Evolutionary conservation across 148 eudicot genomes (phyloP), one percentile per base, ranked within the genome.

Genomic region (Diospyros lotus): DNA sequence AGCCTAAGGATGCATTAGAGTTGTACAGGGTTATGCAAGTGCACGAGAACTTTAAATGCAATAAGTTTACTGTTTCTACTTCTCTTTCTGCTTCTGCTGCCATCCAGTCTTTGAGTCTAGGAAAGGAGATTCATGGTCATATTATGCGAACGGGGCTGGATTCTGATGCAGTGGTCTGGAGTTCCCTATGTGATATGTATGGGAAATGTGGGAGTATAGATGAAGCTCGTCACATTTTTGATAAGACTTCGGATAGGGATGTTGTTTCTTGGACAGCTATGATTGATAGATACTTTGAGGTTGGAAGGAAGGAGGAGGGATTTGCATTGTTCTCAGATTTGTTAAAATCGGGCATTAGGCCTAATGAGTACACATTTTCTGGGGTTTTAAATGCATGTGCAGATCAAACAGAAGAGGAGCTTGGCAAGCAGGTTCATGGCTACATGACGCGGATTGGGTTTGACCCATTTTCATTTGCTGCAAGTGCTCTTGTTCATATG

Each of bases 121-220:
- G 91, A 73, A 88, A 84, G 74, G 89, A 88, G 71, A 86, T 88
- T 61, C 91, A 88, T 78, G 87, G 89, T 40, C 91, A 76, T 73
- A 80, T 88, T 48, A 69, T 80, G 72, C 76, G 91, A 71, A 77
- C 79, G 74, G 83, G 91, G 15, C 73, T 88, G 71, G 87, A 86
- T 66, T 77, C 81, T 38, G 91, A 88, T 66, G 83, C 84, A 1
- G 89, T 82, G 5, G 87, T 88, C 8, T 88, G 89, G 91, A 88
- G 87, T 80, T 83, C 87, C 59, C 45, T 88, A 73, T 88, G 85
- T 69, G 86, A 86, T 77, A 84, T 88, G 87, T 88, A 88, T 71
- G 91, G 79, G 2, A 86, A 86, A 80, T 88, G 89, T 75, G 91
- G 89, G 46, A 84, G 80, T 74, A 58, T 88, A 64, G 73, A 76